A percentile compares a stretch with the other conserved stretches of the same genome.
phyloP scores from a whole-genome alignment of 2,329 filamentous ascomycete species.

The Escovopsis sp. region DNA sequence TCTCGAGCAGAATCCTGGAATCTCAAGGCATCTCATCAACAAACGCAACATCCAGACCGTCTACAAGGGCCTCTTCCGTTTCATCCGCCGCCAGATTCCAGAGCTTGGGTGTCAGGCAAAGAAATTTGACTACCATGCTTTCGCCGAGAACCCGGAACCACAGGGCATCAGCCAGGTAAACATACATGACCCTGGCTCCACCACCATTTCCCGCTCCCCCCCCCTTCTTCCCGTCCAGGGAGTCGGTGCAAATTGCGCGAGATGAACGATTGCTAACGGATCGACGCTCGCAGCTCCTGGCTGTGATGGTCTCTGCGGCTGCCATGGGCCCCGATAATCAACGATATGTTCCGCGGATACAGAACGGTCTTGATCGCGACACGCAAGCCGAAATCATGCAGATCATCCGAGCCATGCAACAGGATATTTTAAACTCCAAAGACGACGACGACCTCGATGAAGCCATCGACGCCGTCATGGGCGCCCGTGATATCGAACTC shows the following conservation, averaged over 20 bases:
- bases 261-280: constrained; percentile 10
- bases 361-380: constrained; percentile 25
- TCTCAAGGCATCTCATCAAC: constrained; percentile 30
- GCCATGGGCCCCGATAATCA: constrained; percentile 43
- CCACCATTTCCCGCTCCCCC: not conserved
- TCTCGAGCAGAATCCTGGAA: constrained; percentile 32
- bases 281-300: constrained; percentile 36
- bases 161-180: constrained; percentile 38
- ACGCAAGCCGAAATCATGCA: constrained; percentile 31
- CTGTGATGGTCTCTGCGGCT: constrained; percentile 46
- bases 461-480: constrained; percentile 25
- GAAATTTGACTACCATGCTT: constrained; percentile 40
- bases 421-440: constrained; percentile 20
- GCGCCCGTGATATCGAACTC: constrained; percentile 37
- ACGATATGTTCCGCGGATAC: constrained; percentile 35
- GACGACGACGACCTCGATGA: constrained; percentile 26
- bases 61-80: constrained; percentile 39
- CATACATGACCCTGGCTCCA: constrained; percentile 5
- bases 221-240: too few species aligned
- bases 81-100: constrained; percentile 37
- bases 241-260: too few species aligned
- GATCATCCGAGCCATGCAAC: constrained; percentile 28
- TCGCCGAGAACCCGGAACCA: constrained; percentile 41
- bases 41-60: constrained; percentile 40
- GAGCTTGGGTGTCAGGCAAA: constrained; percentile 38